Evolutionary conservation across 257 asterid genomes (phyloP), one percentile per base, ranked within the genome.

Genomic region (Capsicum rhomboideum): DNA sequence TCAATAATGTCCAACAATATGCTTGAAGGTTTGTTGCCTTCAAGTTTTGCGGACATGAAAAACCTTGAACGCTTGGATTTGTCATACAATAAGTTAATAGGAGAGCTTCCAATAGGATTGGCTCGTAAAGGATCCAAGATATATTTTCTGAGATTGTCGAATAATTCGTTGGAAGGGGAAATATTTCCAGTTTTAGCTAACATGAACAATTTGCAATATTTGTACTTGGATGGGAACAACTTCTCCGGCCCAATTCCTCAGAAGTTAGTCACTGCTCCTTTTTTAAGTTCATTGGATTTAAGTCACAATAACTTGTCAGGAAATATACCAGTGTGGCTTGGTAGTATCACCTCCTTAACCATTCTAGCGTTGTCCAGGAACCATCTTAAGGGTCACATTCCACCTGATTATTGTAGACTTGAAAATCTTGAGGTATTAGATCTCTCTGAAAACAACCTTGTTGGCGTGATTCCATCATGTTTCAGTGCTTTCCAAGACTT

Each of bases 171-270:
- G 6, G 10, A 37, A 37, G 77, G 84, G 54, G 55, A 63, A 3
- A 81, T 81, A 23, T 40, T 81, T 40, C 78, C 26, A 10, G 14
- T n/a, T 10, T n/a, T 23, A 11, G 26, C 59, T 3, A 67, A 82
- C 79, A 29, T 77, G 20, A 49, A 17, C 53, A 53, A 52, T 26
- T 77, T 85, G 10, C 8, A 13, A n/a, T 34, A 28, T 21, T 31
- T 85, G 34, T 82, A 77, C 83, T 54, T 86, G 40, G 71, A 82
- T 6, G 8, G 78, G 2, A 86, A 82, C 66, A 67, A 82, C 23
- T 67, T 86, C 37, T 61, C 86, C 11, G 86, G 88, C 54, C 16
- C 77, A 4, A 59, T 82, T 3, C 86, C 84, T 0, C 26, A 63
- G 50, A 44, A 37, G 29, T 37, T 79, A 18, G 61, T 44, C 50